Evolutionary conservation across 148 eudicot species (phyloP), one percentile per base, ranked within the genome.

Genomic region (Diospyros lotus): DNA sequence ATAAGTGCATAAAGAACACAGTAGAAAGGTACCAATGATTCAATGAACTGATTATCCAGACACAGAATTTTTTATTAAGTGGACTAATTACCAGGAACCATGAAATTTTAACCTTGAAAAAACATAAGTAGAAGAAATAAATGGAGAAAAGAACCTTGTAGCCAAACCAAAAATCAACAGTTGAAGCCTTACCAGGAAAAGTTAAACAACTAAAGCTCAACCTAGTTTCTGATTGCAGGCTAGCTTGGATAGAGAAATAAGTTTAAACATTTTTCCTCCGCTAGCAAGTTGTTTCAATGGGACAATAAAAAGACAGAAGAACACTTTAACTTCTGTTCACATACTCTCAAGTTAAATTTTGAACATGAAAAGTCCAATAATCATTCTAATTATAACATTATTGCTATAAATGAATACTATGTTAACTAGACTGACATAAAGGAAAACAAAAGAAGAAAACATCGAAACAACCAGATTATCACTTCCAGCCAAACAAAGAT

Each of bases 251-350:
- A 38, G 18, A 17, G 15, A 66, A 66, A 9, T 46, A 18, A 48
- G 17, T 1, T 6, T 44, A 7, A 48, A 9, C 38, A 9, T 18
- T 51, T 50, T 9, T 28, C 71, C n/a, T 9, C 2, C 44, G 48
- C 9, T 10, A 18, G 18, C 10, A 38, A 51, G 56, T 53, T 50
- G 51, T 28, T 68, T 28, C 0, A 11, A 48, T 9, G 28, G 28
- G 53, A 15, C 39, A 65, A 51, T 15, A 18, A 38, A 4, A 38
- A 15, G 56, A 9, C 50, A 51, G 17, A 28, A 8, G 5, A 65
- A 65, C 10, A 68, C 51, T 51, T 68, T 28, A 51, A 51, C 14
- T 10, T 11, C 71, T 66, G 28, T 66, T 39, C 69, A 66, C 69
- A n/a, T 66, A 64, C 28, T 43, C 50, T 6, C 42, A 64, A n/a